A percentile compares a stretch with the other conserved stretches of the same genome.
These are phyloP conservation scores for Pezicula radicicola DNA, from an alignment of 2,329 filamentous ascomycete genomes.

Conservation along the genomic window DNA sequence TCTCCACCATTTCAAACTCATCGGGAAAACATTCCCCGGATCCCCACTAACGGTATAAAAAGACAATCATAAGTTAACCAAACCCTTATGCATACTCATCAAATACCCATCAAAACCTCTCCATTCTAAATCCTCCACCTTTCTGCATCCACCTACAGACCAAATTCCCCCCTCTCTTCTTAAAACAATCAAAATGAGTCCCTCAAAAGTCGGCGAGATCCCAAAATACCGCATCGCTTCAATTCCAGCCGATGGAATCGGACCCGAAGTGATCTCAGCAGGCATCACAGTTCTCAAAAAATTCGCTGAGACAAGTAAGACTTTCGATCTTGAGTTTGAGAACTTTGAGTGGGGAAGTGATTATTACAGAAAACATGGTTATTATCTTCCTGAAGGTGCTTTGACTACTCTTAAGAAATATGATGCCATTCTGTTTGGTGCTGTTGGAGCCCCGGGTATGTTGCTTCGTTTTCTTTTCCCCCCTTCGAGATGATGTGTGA, in stretches of 20 bases:
- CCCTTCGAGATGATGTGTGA: neutral
- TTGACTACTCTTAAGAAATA: slow-evolving; percentile 51
- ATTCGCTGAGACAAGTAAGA: slow-evolving; percentile 46
- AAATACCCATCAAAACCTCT: too few species aligned
- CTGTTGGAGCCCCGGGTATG: slow-evolving; percentile 53
- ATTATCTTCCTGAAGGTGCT: slow-evolving; percentile 57
- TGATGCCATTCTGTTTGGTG: slow-evolving; percentile 59
- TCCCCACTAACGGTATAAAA: too few species aligned
- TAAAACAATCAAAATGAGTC: neutral
- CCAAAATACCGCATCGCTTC: slow-evolving; percentile 49
- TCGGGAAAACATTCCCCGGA: too few species aligned
- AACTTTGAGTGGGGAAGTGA: slow-evolving; percentile 59
- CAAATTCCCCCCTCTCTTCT: too few species aligned
- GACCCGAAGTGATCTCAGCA: slow-evolving; percentile 58
- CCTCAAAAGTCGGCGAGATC: neutral
- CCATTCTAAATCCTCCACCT: too few species aligned
- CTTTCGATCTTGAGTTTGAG: slow-evolving; percentile 59
- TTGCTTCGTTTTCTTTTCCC: neutral
- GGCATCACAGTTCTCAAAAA: slow-evolving; percentile 58
- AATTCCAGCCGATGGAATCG: slow-evolving; percentile 63
- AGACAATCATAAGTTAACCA: too few species aligned
- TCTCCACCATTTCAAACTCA: too few species aligned
- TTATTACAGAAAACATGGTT: slow-evolving; percentile 53
- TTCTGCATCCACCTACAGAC: too few species aligned
- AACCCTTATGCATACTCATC: too few species aligned